phyloP scores from a whole-genome alignment of 2,329 filamentous ascomycete genomes.

The Zarea fungicola region DNA sequence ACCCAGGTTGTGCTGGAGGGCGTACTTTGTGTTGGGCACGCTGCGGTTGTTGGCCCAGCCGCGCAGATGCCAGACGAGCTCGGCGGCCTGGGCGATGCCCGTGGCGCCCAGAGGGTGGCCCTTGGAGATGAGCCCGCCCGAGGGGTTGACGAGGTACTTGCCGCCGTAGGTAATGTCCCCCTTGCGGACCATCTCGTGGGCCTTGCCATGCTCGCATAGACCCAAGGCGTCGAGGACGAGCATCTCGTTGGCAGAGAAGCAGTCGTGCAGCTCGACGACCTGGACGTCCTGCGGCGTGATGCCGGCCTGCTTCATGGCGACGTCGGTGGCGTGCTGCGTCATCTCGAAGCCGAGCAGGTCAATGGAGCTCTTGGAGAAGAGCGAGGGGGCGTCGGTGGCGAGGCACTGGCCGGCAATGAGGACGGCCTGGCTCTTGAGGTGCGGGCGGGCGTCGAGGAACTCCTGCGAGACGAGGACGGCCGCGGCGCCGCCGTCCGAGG shows the following conservation, averaged over 20 bases:
- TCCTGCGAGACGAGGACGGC: conserved; percentile 82
- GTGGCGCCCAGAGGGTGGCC: conserved; percentile 92
- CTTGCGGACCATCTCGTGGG: conserved; percentile 80
- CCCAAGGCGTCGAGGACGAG: conserved; percentile 82
- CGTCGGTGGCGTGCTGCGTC: conserved; percentile 63
- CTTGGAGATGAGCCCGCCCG: conserved; percentile 91
- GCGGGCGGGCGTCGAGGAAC: conserved; percentile 80
- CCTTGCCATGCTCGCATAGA: conserved; percentile 71
- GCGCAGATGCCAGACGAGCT: conserved; percentile 90
- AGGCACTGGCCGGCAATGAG: conserved; percentile 83
- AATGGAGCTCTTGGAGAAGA: conserved; percentile 77
- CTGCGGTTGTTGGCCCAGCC: conserved; percentile 93
- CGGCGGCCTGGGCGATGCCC: conserved; percentile 91
- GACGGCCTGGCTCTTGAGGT: conserved; percentile 77
- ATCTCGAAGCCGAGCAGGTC: conserved; percentile 88
- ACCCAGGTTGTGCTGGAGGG: conserved; percentile 89
- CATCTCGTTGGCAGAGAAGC: conserved; percentile 95
- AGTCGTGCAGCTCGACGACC: conserved; percentile 92
- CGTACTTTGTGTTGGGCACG: conserved; percentile 61
- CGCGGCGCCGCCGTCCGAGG: conserved; percentile 85
- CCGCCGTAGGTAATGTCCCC: conserved; percentile 92
- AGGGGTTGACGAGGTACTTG: conserved; percentile 82
- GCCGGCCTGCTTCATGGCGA: conserved; percentile 70
- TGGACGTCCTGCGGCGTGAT: conserved; percentile 64
- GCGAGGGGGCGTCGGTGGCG: conserved; percentile 72